Evolutionary conservation across 192 early-diverging fungal genomes (phyloP).

Genomic region (Linderina pennispora): DNA sequence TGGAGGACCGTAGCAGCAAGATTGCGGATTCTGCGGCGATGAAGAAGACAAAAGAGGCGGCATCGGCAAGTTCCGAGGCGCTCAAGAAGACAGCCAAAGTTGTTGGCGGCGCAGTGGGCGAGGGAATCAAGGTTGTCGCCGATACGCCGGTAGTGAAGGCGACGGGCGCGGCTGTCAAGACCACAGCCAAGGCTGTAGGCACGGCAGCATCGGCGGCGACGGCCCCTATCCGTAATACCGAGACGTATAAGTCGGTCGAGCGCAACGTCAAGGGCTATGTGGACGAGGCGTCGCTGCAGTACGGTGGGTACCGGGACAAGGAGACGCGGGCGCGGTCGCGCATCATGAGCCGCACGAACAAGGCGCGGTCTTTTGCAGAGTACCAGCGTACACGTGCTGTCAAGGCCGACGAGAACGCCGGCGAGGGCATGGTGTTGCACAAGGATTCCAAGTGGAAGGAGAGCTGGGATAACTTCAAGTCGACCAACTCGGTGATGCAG

Average conservation of each 20-base stretch:
- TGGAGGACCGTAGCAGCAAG: constrained; percentile 76
- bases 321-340: constrained; percentile 52
- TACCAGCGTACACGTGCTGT: constrained; percentile 38
- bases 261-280: constrained; percentile 63
- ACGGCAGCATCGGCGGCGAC: constrained; percentile 58
- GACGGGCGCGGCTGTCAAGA: constrained; percentile 62
- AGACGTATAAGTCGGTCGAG: constrained; percentile 56
- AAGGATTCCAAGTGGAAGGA: constrained; percentile 82
- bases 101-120: constrained; percentile 57
- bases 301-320: constrained; percentile 72
- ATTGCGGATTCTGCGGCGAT: constrained; percentile 82
- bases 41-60: constrained; percentile 76
- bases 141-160: constrained; percentile 77
- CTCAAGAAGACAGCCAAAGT: constrained; percentile 67
- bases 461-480: constrained; percentile 90
- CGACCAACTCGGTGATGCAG: constrained; percentile 79
- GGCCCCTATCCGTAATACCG: constrained; percentile 62
- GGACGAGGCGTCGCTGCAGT: constrained; percentile 62
- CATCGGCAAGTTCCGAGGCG: constrained; percentile 48
- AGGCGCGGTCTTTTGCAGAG: constrained; percentile 45
- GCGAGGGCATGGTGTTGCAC: constrained; percentile 74
- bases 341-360: constrained; percentile 31
- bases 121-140: constrained; percentile 59
- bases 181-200: constrained; percentile 57
- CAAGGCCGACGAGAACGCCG: constrained; percentile 54